Evolutionary conservation across 176 grass and related monocot genomes (phyloP), one percentile per base, ranked within the genome.

Genomic region (Cenchrus fungigraminus): DNA sequence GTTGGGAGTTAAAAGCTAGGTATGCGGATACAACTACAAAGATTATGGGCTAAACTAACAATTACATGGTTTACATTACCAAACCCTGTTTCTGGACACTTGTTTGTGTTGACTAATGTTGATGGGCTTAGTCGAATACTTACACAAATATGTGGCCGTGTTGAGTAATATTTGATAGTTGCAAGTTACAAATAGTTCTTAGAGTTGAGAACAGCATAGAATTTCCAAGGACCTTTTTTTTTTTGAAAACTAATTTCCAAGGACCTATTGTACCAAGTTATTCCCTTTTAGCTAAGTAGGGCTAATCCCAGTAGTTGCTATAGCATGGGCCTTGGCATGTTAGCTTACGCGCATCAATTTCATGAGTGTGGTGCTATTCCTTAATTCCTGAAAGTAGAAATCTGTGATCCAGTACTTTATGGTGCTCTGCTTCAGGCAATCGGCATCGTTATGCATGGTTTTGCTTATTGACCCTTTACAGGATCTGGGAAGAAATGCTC

Each of bases 401-500:
- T 52, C 14, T 57, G 75, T 63, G 37, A n/a, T 43, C 9, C 16
- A 32, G 51, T 58, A 50, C 1, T 57, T 46, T 31, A 54, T 11
- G 6, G 6, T 61, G 20, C 45, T 55, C 15, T 68, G 15, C 59
- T 78, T 56, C 37, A 40, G 37, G 37, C 37, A 40, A 4, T 4
- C 2, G 4, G 0, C 19, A 85, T 7, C 68, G 6, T 74, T 78
- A 74, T 47, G 25, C 42, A 82, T 20, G 37, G 11, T 40, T 79
- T 86, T 88, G 55, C 15, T 77, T 52, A 73, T 37, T 65, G 16
- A 59, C 19, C 52, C 11, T 85, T 28, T 71, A 64, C 56, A 98
- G 95, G 75, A 94, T 73, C 71, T 88, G 64, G 87, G 76, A 89
- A 92, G 89, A 91, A 92, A 88, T 93, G 87, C 96, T 73, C 93